Evolutionary conservation across 208 protist species (phyloP), one percentile per base, ranked within the genome.

Genomic region (Crithidia brevicula): DNA sequence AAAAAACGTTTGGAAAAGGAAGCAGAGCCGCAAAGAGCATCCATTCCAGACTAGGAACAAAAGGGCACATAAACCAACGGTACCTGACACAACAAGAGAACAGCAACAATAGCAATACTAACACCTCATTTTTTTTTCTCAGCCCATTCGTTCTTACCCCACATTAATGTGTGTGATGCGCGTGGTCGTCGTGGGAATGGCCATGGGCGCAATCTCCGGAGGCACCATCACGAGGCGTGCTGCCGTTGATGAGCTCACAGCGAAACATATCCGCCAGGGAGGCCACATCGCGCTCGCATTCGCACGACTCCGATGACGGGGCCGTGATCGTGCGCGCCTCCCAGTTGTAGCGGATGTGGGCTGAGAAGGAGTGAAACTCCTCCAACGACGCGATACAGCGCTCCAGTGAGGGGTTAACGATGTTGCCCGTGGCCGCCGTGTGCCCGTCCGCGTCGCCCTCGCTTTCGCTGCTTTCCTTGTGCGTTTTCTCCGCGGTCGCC

Each of bases 231-330:
- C n/a, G n/a, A n/a, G n/a, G n/a, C n/a, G n/a, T 40, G 7, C 18
- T 11, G 22, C 52, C 30, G 11, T 53, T n/a, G 27, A 66, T 43
- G 13, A 77, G 28, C 11, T 27, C 42, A 62, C 77, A 80, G 27
- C 60, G 45, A 22, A 93, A 96, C 30, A 85, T 77, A 4, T 71
- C 64, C 3, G 85, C 81, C 4, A 96, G 76, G 20, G 79, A 81
- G 50, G 70, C 62, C 33, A 93, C 69, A 59, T 96, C 90, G 42
- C 77, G 67, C 38, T 74, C 56, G 46, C 90, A 96, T 56, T 92
- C 85, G 30, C 38, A 61, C 15, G 74, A 81, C 28, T 51, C 66
- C 13, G 58, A 80, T 18, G 28, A n/a, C 11, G 53, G 69, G 27
- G 82, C 49, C 22, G 61, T 66, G 20, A 96, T 58, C 0, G 60